Percentiles rank a stretch among this genome's conserved stretches.
Evolutionary conservation across 2,329 filamentous ascomycete species (phyloP).

Genomic region (Aspergillus novoparasiticus): DNA sequence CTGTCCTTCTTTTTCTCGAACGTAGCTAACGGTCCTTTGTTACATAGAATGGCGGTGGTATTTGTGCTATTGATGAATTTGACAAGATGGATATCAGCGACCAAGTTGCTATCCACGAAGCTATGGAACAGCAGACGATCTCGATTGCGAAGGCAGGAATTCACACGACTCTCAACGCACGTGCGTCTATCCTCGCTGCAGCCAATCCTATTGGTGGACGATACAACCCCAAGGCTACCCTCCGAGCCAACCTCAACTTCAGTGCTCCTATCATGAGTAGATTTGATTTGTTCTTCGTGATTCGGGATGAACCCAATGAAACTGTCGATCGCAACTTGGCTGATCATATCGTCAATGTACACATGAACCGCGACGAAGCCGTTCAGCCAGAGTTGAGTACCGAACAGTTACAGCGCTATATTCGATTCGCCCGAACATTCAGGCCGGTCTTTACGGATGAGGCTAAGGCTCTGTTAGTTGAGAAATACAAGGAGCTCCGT

Average conservation of each 20-base stretch:
- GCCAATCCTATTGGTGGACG: conserved; percentile 94
- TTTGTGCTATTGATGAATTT: conserved; percentile 98
- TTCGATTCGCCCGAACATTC: conserved; percentile 94
- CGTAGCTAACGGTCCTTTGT: background rate
- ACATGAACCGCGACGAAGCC: conserved; percentile 88
- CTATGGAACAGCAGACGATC: conserved; percentile 99
- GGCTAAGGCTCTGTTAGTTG: conserved; percentile 80
- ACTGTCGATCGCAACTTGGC: conserved; percentile 86
- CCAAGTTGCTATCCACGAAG: conserved; percentile 98
- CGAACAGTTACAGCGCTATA: conserved; percentile 94
- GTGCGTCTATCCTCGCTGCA: conserved; percentile 91
- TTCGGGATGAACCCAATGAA: conserved; percentile 96
- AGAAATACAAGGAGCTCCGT: conserved; percentile 93
- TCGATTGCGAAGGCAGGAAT: conserved; percentile 98
- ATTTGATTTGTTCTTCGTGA: conserved; percentile 98
- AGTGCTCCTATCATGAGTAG: conserved; percentile 98
- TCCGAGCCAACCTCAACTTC: conserved; percentile 97
- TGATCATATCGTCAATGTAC: conserved; percentile 90
- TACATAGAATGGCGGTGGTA: conserved; percentile 71
- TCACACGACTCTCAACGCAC: conserved; percentile 93
- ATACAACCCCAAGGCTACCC: conserved; percentile 92
- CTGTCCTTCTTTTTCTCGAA: background rate
- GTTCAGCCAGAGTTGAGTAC: conserved; percentile 93
- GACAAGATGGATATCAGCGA: conserved; percentile 99
- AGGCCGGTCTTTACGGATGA: conserved; percentile 88